Base-by-base conservation (phyloP, 2,329 filamentous ascomycete genomes). In the Paracorniculantispora psalliotae region DNA sequence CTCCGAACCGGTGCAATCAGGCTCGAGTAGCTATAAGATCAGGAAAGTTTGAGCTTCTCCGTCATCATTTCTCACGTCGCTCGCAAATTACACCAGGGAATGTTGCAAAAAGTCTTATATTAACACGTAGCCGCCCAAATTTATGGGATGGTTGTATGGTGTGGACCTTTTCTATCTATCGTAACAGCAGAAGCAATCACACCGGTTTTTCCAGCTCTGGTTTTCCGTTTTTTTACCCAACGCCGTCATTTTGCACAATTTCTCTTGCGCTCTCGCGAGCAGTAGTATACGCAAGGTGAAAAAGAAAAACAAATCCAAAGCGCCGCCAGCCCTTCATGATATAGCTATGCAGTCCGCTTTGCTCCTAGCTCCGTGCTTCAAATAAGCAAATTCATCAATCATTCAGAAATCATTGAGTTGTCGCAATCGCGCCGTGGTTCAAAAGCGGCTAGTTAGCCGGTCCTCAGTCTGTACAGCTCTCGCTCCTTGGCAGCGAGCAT, bases 401-500 rank as follows among this genome's bases (percentile, higher is more conserved):
- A 41, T 59, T 39, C 37, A n/a, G 10, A 26, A 9, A 28, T 33
- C 26, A 39, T 50, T 23, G 12, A 35, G 28, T 35, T 23, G 13
- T 28, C 44, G 10, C 37, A 21, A 23, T 10, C n/a, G 10, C 25
- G n/a, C 17, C 25, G 26, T 15, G 9, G 33, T 17, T 13, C 21
- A 43, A 9, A 21, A 37, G 28, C 17, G 5, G 21, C 21, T n/a
- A 51, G 17, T 51, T 26, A 58, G 3, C 48, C 30, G 4, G 39
- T 21, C 37, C 58, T 49, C 19, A 59, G 58, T 2, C 56, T 33
- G 28, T 50, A 26, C 19, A 92, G 75, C 67, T 92, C 89, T 49
- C 85, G 79, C 72, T 92, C 89, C 67, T 92, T 92, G 13, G 84
- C 87, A 10, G 85, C 80, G 30, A 92, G 77, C 71, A 88, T 78